Evolutionary conservation across 1,284 basidiomycete genomes (phyloP).

Genomic region (Singerocomus inundabilis): DNA sequence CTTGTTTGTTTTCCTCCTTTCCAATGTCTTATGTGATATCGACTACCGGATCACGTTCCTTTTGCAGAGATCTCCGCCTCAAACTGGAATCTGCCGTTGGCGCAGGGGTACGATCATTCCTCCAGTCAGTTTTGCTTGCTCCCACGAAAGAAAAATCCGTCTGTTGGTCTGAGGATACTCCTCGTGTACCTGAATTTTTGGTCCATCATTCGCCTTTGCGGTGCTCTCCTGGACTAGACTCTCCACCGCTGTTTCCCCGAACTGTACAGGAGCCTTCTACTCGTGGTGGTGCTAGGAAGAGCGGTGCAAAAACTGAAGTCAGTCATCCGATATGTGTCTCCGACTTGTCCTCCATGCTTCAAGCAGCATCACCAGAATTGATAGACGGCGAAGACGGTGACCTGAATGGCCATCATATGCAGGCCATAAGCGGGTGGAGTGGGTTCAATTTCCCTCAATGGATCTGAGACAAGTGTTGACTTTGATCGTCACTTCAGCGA

Average conservation of each 20-base stretch:
- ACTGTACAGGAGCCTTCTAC: conserved; percentile 6
- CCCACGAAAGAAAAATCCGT: neutral
- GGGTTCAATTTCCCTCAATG: conserved; percentile 19
- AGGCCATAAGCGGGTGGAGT: conserved; percentile 61
- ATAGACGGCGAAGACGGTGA: conserved; percentile 42
- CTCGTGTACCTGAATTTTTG: conserved; percentile 35
- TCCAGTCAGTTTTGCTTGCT: conserved; percentile 17
- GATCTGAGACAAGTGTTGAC: conserved; percentile 4
- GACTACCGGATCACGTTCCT: neutral
- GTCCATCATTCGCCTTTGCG: conserved; percentile 30
- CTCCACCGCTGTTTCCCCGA: conserved; percentile 50
- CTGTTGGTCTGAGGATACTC: conserved; percentile 5
- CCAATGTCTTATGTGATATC: neutral
- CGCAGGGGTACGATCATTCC: conserved; percentile 20
- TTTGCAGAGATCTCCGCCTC: conserved; percentile 36
- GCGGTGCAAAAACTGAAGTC: neutral
- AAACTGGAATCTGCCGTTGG: conserved; percentile 31
- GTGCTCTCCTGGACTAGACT: conserved; percentile 29
- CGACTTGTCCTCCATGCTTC: conserved; percentile 21
- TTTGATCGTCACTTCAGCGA: conserved; percentile 15
- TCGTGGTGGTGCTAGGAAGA: neutral
- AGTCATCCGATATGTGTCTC: conserved; percentile 4
- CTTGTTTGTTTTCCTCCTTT: conserved; percentile 27
- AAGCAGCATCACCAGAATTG: conserved; percentile 18
- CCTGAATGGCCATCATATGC: conserved; percentile 46